A percentile compares a stretch with the other conserved stretches of the same genome.
Conservation (phyloP, 2,329 filamentous ascomycete genomes). For the Calonectria honghensis region DNA sequence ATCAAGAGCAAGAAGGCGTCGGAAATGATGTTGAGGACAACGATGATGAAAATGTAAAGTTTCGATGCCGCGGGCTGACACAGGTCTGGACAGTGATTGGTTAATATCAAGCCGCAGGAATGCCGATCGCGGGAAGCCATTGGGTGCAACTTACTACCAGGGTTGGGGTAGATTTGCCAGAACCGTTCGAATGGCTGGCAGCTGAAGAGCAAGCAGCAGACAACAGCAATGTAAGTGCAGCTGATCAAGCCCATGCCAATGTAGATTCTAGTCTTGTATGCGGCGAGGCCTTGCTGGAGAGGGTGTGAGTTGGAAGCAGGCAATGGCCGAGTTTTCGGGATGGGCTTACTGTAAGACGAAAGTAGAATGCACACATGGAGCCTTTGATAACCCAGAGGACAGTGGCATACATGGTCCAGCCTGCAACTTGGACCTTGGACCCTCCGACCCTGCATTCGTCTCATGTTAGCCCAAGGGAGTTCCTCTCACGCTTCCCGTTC, state of each 20-base stretch:
- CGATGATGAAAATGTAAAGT: conserved; percentile 61
- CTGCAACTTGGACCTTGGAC: conserved; percentile 72
- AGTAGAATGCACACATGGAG: conserved; percentile 72
- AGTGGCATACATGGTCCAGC: conserved; percentile 70
- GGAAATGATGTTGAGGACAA: conserved; percentile 62
- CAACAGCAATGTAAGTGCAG: conserved; percentile 58
- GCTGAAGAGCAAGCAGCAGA: conserved; percentile 59
- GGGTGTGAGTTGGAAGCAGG: conserved; percentile 44
- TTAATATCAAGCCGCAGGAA: conserved; percentile 56
- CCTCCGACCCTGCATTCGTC: conserved; percentile 64
- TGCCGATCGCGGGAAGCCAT: conserved; percentile 50
- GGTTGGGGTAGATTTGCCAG: conserved; percentile 66
- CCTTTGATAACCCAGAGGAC: conserved; percentile 72
- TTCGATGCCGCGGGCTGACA: conserved; percentile 64
- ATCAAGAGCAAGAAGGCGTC: conserved; percentile 65
- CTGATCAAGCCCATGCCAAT: conserved; percentile 59
- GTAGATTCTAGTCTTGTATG: conserved; percentile 54
- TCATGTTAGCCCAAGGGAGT: conserved; percentile 30
- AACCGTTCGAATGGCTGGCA: conserved; percentile 61
- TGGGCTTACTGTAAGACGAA: conserved; percentile 66
- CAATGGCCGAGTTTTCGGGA: conserved; percentile 54
- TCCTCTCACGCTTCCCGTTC: background rate
- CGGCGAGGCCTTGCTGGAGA: conserved; percentile 47
- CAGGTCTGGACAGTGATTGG: conserved; percentile 62
- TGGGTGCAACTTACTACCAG: conserved; percentile 59